Evolutionary conservation across 2,329 filamentous ascomycete genomes (phyloP).

Genomic region (Coleophoma eucalyptorum): DNA sequence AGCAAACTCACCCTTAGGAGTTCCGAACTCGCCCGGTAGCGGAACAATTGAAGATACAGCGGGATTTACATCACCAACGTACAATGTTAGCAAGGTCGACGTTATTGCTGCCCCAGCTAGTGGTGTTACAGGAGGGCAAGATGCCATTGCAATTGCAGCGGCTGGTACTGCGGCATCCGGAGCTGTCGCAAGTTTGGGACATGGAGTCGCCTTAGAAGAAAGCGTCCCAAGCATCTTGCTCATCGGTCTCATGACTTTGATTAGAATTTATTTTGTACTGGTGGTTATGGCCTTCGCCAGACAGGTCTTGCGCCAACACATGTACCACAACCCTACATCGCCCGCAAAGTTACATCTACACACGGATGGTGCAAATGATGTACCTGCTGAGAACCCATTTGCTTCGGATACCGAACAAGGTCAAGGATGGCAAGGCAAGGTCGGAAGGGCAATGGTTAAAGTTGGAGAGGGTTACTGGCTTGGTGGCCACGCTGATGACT

Average conservation of each 20-base stretch:
- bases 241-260: slow-evolving; percentile 67
- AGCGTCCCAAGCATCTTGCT: slow-evolving; percentile 74
- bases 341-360: slow-evolving; percentile 23
- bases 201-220: slow-evolving; percentile 62
- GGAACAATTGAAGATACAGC: slow-evolving; percentile 53
- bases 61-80: slow-evolving; percentile 61
- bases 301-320: slow-evolving; percentile 68
- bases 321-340: slow-evolving; percentile 39
- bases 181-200: slow-evolving; percentile 47
- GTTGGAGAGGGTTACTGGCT: slow-evolving; percentile 79
- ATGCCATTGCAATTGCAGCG: slow-evolving; percentile 43
- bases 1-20: slow-evolving; percentile 35
- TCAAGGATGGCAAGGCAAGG: slow-evolving; percentile 71
- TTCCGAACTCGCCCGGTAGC: slow-evolving; percentile 30
- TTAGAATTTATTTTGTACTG: slow-evolving; percentile 80
- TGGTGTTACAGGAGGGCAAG: slow-evolving; percentile 43
- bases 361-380: slow-evolving; percentile 33
- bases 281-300: slow-evolving; percentile 82
- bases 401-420: slow-evolving; percentile 66
- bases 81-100: slow-evolving; percentile 55
- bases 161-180: slow-evolving; percentile 31
- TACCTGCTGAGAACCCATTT: slow-evolving; percentile 65
- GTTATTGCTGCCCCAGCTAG: slow-evolving; percentile 43
- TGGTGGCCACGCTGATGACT: slow-evolving; percentile 57
- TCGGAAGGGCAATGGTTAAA: slow-evolving; percentile 76